phyloP scores from a whole-genome alignment of 2,329 filamentous ascomycete genomes.

The Ophiostoma himal-ulmi region DNA sequence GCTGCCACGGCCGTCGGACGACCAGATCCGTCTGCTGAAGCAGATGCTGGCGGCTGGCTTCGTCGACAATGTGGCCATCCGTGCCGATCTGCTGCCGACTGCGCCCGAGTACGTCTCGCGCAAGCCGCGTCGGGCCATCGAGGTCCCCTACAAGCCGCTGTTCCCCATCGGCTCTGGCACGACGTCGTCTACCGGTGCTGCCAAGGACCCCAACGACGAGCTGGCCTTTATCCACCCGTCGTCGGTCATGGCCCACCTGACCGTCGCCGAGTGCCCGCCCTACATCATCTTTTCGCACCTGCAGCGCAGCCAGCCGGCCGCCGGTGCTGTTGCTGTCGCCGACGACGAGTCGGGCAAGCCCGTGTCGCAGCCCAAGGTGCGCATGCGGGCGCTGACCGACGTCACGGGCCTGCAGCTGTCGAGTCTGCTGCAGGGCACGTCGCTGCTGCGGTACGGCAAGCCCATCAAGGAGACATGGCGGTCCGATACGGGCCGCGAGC shows the following conservation, averaged over 20 bases:
- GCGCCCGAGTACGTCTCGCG: slow-evolving; percentile 53
- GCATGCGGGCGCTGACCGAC: slow-evolving; percentile 84
- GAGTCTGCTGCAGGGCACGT: slow-evolving; percentile 75
- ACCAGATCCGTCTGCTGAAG: slow-evolving; percentile 73
- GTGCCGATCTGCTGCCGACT: slow-evolving; percentile 74
- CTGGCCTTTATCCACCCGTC: slow-evolving; percentile 84
- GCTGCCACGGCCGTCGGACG: slow-evolving; percentile 54
- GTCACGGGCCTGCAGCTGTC: slow-evolving; percentile 70
- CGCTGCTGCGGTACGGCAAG: slow-evolving; percentile 78
- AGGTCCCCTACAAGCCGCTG: slow-evolving; percentile 85
- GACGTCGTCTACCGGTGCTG: slow-evolving; percentile 31
- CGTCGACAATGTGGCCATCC: slow-evolving; percentile 88
- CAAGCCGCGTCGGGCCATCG: slow-evolving; percentile 77
- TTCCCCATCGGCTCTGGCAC: slow-evolving; percentile 53
- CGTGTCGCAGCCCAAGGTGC: slow-evolving; percentile 58
- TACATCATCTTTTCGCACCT: slow-evolving; percentile 86
- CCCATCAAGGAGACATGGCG: slow-evolving; percentile 74
- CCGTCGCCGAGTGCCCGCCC: slow-evolving; percentile 68
- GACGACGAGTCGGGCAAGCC: slow-evolving; percentile 6
- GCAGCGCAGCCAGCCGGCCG: slow-evolving; percentile 52
- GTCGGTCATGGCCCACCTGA: slow-evolving; percentile 68
- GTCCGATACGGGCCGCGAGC: slow-evolving; percentile 37
- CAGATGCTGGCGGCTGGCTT: slow-evolving; percentile 90
- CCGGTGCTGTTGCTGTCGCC: not conserved
- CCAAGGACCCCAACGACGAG: slow-evolving; percentile 42